Conservation (phyloP, 1,139 yeast species). For the Candida gigantensis region DNA sequence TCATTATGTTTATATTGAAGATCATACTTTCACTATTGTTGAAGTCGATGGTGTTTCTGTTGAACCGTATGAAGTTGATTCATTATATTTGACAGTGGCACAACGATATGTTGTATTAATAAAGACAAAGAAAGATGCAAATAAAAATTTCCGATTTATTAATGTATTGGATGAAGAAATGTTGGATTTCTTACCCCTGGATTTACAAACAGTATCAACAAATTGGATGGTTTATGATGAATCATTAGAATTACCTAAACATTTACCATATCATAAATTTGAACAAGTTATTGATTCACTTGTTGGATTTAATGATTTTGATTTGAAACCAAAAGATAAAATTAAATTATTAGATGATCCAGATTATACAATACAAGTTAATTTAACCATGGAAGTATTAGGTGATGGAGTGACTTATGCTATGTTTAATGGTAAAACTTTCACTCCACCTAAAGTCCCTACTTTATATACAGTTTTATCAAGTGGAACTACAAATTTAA, state of each 20-base stretch:
- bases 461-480: slow-evolving; percentile 72
- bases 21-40: slow-evolving; percentile 75
- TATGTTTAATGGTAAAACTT: slow-evolving; percentile 83
- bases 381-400: slow-evolving; percentile 77
- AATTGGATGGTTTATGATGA: slow-evolving; percentile 65
- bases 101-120: slow-evolving; percentile 78
- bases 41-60: slow-evolving; percentile 82
- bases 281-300: slow-evolving; percentile 46
- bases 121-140: slow-evolving; percentile 59
- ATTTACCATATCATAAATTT: slow-evolving; percentile 18
- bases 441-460: slow-evolving; percentile 79
- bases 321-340: slow-evolving; percentile 56
- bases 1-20: slow-evolving; percentile 83
- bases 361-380: slow-evolving; percentile 64
- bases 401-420: slow-evolving; percentile 86
- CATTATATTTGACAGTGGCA: slow-evolving; percentile 70
- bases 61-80: slow-evolving; percentile 60
- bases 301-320: slow-evolving; percentile 64
- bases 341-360: slow-evolving; percentile 59
- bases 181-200: slow-evolving; percentile 72
- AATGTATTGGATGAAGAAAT: slow-evolving; percentile 74
- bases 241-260: slow-evolving; percentile 43
- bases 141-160: slow-evolving; percentile 73
- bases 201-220: slow-evolving; percentile 66
- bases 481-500: slow-evolving; percentile 46